phyloP scores from a whole-genome alignment of 768 basidiomycete genomes.

The Phylloporus sp. region DNA sequence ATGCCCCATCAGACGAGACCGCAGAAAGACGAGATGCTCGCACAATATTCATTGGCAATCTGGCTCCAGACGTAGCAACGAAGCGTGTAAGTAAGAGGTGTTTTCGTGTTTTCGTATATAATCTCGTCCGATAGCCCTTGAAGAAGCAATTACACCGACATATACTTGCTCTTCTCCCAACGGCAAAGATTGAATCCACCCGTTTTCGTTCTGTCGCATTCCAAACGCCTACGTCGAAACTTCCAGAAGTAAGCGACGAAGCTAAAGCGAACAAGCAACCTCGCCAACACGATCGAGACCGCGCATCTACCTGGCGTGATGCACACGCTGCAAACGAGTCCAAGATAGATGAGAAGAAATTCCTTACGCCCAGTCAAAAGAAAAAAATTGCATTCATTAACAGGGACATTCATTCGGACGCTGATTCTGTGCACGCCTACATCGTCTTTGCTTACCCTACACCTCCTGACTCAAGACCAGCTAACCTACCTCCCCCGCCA shows the following conservation, averaged over 20 bases:
- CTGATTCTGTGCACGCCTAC: constrained; percentile 80
- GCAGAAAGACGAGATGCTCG: constrained; percentile 67
- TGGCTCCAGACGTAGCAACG: constrained; percentile 70
- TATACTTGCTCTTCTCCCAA: constrained; percentile 63
- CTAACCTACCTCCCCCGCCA: constrained; percentile 48
- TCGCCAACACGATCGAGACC: constrained; percentile 51
- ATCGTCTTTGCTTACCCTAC: constrained; percentile 78
- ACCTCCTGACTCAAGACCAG: constrained; percentile 37
- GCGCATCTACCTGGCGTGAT: constrained; percentile 55
- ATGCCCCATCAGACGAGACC: constrained; percentile 66
- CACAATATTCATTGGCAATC: constrained; percentile 90
- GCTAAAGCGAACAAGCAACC: constrained; percentile 28
- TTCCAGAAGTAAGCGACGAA: constrained; percentile 38
- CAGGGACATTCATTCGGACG: constrained; percentile 78
- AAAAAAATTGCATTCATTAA: constrained; percentile 94
- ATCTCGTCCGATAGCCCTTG: constrained; percentile 46
- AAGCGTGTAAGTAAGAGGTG: constrained; percentile 52
- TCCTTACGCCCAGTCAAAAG: constrained; percentile 79
- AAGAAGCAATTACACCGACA: constrained; percentile 75
- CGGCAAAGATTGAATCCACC: constrained; percentile 82
- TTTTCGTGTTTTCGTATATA: neutral
- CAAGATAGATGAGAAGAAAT: constrained; percentile 52
- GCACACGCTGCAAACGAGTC: constrained; percentile 40
- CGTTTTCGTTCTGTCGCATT: constrained; percentile 95
- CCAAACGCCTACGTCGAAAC: constrained; percentile 68